Conservation (phyloP, 768 basidiomycete species). For the Mycena pura region DNA sequence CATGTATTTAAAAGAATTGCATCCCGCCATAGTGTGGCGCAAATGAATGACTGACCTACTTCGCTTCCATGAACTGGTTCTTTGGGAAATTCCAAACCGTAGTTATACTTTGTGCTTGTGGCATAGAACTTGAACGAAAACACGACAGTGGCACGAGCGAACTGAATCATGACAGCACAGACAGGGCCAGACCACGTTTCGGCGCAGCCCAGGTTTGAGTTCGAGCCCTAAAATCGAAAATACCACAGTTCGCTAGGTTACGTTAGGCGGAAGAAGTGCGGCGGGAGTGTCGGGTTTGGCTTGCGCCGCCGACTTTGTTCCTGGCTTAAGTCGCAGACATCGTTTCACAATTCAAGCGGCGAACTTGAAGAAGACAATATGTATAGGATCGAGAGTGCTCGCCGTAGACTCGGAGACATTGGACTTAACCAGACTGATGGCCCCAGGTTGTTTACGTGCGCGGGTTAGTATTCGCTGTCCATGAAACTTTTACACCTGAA, state of each 20-base stretch:
- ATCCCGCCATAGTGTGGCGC: slow-evolving; percentile 21
- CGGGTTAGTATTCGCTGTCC: neutral
- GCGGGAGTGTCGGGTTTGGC: slow-evolving; percentile 7
- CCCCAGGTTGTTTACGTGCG: slow-evolving; percentile 5
- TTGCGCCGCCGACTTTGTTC: slow-evolving; percentile 3
- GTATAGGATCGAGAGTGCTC: neutral
- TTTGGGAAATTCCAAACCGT: slow-evolving; percentile 10
- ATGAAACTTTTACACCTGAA: slow-evolving; percentile 19
- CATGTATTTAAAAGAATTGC: slow-evolving; percentile 14
- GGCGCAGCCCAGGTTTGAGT: neutral
- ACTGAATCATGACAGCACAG: slow-evolving; percentile 1
- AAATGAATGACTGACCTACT: slow-evolving; percentile 7
- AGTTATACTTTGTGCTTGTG: neutral
- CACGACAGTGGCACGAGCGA: neutral
- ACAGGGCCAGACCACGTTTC: too few species aligned
- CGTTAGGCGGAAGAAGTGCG: slow-evolving; percentile 18
- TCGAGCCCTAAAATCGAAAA: too few species aligned
- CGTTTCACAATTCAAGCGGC: slow-evolving; percentile 17
- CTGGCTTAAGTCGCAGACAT: slow-evolving; percentile 15
- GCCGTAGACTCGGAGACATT: too few species aligned
- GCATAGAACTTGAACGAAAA: slow-evolving; percentile 2
- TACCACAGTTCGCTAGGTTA: slow-evolving; percentile 1
- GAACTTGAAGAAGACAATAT: slow-evolving; percentile 1
- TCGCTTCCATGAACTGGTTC: slow-evolving; percentile 19
- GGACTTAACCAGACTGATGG: too few species aligned